phyloP scores from a whole-genome alignment of 2,329 filamentous ascomycete genomes.

The Fusarium sp. region DNA sequence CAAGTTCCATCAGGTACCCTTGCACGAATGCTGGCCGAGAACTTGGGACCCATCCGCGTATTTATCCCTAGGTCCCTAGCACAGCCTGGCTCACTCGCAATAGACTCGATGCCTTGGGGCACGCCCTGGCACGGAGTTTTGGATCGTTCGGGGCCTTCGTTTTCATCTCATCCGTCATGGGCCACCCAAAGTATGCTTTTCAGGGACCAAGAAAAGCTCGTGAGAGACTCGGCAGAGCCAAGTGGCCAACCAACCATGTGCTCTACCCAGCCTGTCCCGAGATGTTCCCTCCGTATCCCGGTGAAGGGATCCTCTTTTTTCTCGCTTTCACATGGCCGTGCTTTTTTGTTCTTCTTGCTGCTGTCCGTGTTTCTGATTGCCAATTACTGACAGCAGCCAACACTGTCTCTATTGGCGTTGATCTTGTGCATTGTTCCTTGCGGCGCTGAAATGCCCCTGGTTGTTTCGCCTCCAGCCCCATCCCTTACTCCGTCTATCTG shows the following conservation, averaged over 20 bases:
- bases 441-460: conserved; percentile 20
- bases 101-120: conserved; percentile 11
- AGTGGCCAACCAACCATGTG: conserved; percentile 33
- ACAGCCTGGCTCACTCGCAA: conserved; percentile 8
- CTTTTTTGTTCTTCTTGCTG: conserved; percentile 21
- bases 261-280: conserved; percentile 11
- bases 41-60: conserved; percentile 29
- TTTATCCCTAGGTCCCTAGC: conserved; percentile 17
- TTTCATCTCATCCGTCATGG: conserved; percentile 12
- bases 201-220: conserved; percentile 32
- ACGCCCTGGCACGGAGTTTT: conserved; percentile 3
- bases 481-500: conserved; percentile 31
- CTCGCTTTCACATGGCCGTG: conserved; percentile 21
- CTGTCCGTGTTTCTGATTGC: conserved; percentile 24
- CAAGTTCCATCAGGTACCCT: conserved; percentile 22
- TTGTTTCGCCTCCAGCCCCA: conserved; percentile 31
- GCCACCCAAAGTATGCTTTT: conserved; percentile 6
- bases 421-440: conserved; percentile 23
- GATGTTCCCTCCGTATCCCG: conserved; percentile 26
- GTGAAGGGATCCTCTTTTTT: conserved; percentile 24
- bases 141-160: conserved; percentile 1
- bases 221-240: conserved; percentile 20
- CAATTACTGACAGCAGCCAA: conserved; percentile 13
- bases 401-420: conserved; percentile 29
- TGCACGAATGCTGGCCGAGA: conserved; percentile 28